phyloP scores from a whole-genome alignment of 441 rosid species.

The Kokia cookei region DNA sequence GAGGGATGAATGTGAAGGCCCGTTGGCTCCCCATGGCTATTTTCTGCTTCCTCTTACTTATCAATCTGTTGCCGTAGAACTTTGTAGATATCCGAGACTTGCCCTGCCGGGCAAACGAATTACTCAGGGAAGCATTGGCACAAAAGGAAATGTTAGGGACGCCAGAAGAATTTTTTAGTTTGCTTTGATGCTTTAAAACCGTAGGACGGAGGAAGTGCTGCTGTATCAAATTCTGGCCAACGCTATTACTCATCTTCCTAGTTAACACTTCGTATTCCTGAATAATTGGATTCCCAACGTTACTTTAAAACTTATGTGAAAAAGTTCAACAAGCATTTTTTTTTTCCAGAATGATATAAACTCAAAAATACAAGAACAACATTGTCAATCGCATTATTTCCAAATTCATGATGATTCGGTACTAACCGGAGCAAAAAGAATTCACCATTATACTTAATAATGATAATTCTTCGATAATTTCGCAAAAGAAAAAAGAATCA shows the following conservation, averaged over 20 bases:
- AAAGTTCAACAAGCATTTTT: not conserved
- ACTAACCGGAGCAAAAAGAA: not conserved
- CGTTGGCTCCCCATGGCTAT: constrained; percentile 26
- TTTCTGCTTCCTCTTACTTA: constrained; percentile 24
- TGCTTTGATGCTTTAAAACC: constrained; percentile 49
- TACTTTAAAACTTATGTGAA: not conserved
- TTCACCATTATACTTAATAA: not conserved
- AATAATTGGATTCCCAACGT: constrained; percentile 24
- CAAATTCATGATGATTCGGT: not conserved
- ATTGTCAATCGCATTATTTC: not conserved
- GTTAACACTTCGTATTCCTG: constrained; percentile 29
- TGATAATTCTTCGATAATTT: not conserved
- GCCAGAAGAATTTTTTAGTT: constrained; percentile 40
- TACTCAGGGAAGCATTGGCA: constrained; percentile 32
- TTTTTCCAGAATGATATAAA: not conserved
- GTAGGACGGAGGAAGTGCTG: constrained; percentile 51
- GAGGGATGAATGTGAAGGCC: constrained; percentile 30
- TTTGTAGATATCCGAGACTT: constrained; percentile 29
- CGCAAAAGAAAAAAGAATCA: not conserved
- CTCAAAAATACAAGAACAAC: not conserved
- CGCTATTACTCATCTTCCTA: constrained; percentile 62
- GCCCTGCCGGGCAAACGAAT: constrained; percentile 21
- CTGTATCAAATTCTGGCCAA: constrained; percentile 47
- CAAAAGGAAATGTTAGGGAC: constrained; percentile 41
- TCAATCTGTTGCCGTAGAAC: constrained; percentile 41